phyloP scores from a whole-genome alignment of 2,329 filamentous ascomycete species.

The Scedosporium aurantiacum region DNA sequence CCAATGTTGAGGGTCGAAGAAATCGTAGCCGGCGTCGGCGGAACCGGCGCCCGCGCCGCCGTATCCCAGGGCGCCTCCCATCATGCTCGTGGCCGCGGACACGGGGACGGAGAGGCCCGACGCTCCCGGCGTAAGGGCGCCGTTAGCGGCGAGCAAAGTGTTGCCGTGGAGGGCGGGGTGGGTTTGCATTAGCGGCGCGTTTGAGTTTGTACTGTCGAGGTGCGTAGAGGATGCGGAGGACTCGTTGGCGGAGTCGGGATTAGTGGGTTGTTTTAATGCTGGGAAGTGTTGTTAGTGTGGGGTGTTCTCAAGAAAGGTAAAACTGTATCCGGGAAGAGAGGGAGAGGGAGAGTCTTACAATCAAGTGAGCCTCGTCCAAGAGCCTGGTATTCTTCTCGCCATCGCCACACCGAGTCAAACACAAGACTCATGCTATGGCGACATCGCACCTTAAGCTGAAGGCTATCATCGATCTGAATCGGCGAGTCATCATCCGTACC shows the following conservation, averaged over 20 bases:
- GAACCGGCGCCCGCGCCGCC: constrained; percentile 45
- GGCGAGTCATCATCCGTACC: constrained; percentile 35
- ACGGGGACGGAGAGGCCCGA: constrained; percentile 30
- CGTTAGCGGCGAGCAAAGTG: constrained; percentile 36
- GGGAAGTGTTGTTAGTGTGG: neutral
- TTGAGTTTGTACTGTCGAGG: constrained; percentile 40
- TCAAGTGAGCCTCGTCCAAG: constrained; percentile 60
- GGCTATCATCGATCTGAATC: constrained; percentile 52
- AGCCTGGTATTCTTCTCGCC: constrained; percentile 69
- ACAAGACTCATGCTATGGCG: constrained; percentile 78
- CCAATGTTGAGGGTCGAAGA: constrained; percentile 90
- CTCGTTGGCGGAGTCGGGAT: constrained; percentile 67
- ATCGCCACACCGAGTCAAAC: constrained; percentile 77
- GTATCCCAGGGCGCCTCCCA: constrained; percentile 28
- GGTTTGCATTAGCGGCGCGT: neutral
- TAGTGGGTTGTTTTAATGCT: constrained; percentile 66
- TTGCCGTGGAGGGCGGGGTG: constrained; percentile 30
- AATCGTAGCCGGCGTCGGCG: constrained; percentile 64
- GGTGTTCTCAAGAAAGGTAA: neutral
- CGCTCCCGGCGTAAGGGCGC: constrained; percentile 35
- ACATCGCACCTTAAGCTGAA: constrained; percentile 73
- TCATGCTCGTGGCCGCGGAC: constrained; percentile 32
- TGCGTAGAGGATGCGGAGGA: constrained; percentile 59
- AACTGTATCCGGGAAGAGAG: neutral
- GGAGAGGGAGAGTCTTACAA: constrained; percentile 39